phyloP scores from a whole-genome alignment of 768 basidiomycete species.

The Psilocybe cubensis region DNA sequence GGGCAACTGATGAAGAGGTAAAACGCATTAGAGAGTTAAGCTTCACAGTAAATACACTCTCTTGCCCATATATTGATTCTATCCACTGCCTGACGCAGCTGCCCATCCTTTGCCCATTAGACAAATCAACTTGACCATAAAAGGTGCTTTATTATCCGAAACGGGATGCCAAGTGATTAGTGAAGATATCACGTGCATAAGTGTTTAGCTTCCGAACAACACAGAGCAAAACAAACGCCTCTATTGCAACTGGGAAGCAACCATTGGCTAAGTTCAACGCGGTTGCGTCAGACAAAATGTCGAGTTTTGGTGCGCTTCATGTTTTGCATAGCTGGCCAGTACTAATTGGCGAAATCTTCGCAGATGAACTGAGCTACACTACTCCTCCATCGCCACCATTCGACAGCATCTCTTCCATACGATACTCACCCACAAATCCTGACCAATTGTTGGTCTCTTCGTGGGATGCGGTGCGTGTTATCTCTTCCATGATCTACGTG shows the following conservation, averaged over 20 bases:
- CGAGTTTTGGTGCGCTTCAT: constrained; percentile 11
- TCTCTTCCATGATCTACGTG: constrained; percentile 4
- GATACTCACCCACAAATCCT: constrained; percentile 81
- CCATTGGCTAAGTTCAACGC: background rate
- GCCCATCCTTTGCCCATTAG: background rate
- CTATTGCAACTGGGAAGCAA: background rate
- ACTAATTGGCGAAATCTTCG: background rate
- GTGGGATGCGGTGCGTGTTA: constrained; percentile 79
- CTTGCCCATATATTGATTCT: too few relatives aligned
- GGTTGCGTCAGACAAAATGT: constrained; percentile 3
- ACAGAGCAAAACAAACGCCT: constrained; percentile 1
- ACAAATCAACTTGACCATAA: background rate
- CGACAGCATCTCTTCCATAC: constrained; percentile 81
- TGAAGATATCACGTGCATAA: background rate
- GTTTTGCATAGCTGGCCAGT: background rate
- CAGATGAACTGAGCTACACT: constrained; percentile 29
- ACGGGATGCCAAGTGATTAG: background rate
- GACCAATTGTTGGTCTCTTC: constrained; percentile 81
- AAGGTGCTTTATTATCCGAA: background rate
- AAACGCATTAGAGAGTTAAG: too few relatives aligned
- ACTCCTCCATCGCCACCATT: constrained; percentile 65
- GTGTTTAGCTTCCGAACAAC: background rate
- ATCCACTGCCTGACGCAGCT: too few relatives aligned
- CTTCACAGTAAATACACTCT: too few relatives aligned
- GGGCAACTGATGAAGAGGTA: too few relatives aligned